Base-by-base conservation (phyloP, 2,329 filamentous ascomycete genomes). In the Cercospora beticola region DNA sequence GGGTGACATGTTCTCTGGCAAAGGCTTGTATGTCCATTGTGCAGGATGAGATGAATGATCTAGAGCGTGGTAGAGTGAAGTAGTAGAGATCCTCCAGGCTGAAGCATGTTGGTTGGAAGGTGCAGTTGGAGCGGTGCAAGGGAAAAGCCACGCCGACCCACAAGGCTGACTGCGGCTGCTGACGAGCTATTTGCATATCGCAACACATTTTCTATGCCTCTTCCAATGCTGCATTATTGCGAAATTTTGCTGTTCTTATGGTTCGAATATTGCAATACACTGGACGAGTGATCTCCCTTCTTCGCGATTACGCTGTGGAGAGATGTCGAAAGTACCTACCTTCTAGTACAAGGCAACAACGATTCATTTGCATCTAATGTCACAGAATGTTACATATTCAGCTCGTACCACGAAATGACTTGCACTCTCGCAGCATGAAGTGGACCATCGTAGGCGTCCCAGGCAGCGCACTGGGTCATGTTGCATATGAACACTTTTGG, bases 1-100 rank as follows among this genome's bases (percentile, higher is more conserved):
- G 74, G 54, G 73, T 30, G 56, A 69, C 63, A 63, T 75, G 76
- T 14, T 69, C 56, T 40, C 62, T 65, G 16, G 72, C 72, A 64
- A 76, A 77, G 31, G 59, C 31, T 40, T 65, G 28, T 46, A 75
- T 5, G 65, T 74, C 72, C 71, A 77, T 76, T 9, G 52, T 70
- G 63, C 12, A 7, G 10, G 16, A 58, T 58, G 16, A 4, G 3
- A 12, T 18, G 23, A n/a, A 58, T 30, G 9, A 58, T n/a, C 9
- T 30, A 14, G n/a, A 9, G 30, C n/a, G 14, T 58, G 8, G 54
- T n/a, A 9, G 46, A 5, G 43, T 49, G 43, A 18, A 49, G 8
- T 49, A 1, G 21, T 21, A 21, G 18, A 49, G 21, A 49, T 21
- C 21, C n/a, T 49, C 10, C n/a, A 12, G 21, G n/a, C 21, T 49